phyloP scores from a whole-genome alignment of 1,284 basidiomycete species.

The Termitomyces sp. region DNA sequence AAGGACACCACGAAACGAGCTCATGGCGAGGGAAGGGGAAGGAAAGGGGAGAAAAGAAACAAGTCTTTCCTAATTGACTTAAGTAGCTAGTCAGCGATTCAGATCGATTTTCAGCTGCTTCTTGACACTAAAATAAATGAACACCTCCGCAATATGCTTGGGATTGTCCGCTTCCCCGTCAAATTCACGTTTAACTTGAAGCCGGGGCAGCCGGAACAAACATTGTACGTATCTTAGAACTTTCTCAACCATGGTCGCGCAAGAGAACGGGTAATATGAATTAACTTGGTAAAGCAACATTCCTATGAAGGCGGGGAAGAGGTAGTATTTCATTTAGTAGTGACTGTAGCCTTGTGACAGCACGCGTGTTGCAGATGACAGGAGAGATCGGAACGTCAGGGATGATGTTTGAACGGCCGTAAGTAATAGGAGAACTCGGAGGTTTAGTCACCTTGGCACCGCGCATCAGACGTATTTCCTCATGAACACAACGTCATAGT shows the following conservation, averaged over 20 bases:
- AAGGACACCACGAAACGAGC: background rate
- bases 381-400: background rate
- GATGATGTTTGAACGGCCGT: background rate
- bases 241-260: background rate
- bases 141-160: background rate
- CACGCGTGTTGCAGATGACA: background rate
- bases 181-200: background rate
- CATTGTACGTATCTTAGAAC: background rate
- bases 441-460: too few species aligned
- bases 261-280: background rate
- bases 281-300: background rate
- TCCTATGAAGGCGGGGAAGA: background rate
- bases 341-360: background rate
- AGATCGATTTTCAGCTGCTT: constrained; percentile 3
- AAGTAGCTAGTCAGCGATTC: constrained; percentile 1
- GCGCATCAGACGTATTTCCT: too few species aligned
- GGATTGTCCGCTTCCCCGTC: background rate
- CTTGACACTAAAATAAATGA: background rate
- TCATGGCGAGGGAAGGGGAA: background rate
- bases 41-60: background rate
- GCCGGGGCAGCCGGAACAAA: background rate
- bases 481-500: too few species aligned
- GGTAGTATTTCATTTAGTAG: background rate
- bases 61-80: background rate
- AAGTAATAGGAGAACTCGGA: background rate